Evolutionary conservation across 345 rosid species (phyloP).

Genomic region (Citrus medica): DNA sequence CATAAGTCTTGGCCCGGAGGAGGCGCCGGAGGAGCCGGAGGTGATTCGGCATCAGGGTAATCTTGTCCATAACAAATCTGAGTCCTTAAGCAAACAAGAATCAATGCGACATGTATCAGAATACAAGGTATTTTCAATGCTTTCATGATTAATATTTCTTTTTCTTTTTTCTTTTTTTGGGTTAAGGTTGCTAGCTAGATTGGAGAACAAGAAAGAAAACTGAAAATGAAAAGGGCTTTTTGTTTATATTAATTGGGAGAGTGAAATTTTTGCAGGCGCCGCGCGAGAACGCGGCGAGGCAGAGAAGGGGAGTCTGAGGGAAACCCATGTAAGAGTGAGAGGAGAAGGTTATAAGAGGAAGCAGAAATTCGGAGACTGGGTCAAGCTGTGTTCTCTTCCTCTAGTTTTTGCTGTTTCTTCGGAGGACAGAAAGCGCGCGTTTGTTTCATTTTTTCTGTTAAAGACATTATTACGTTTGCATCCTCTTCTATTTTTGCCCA

Average conservation of each 20-base stretch:
- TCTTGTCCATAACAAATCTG: conserved; percentile 49
- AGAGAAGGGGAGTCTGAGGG: conserved; percentile 23
- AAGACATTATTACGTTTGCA: not conserved
- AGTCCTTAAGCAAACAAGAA: conserved; percentile 14
- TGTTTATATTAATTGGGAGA: too few relatives aligned
- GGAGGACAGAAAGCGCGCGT: conserved; percentile 18
- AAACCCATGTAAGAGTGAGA: conserved; percentile 22
- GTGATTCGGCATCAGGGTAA: conserved; percentile 10
- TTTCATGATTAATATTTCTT: not conserved
- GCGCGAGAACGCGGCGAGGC: conserved; percentile 29
- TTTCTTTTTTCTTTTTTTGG: not conserved
- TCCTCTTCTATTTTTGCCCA: not conserved
- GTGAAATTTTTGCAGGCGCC: conserved; percentile 9
- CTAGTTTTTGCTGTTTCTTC: conserved; percentile 37
- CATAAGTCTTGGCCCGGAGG: conserved; percentile 58
- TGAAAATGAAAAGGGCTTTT: too few relatives aligned
- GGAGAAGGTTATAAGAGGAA: conserved; percentile 21
- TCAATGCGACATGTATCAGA: conserved; percentile 10
- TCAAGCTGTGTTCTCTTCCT: conserved; percentile 36
- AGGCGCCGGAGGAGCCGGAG: conserved; percentile 27
- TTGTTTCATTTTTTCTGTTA: not conserved
- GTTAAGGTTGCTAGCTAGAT: not conserved
- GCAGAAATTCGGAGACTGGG: conserved; percentile 20
- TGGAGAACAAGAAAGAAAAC: too few relatives aligned
- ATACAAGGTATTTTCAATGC: not conserved